Percentiles rank a stretch among this genome's conserved stretches.
These are phyloP conservation scores for Phytophthora vignae DNA, from an alignment of 352 stramenopile species.

Conservation along the genomic window DNA sequence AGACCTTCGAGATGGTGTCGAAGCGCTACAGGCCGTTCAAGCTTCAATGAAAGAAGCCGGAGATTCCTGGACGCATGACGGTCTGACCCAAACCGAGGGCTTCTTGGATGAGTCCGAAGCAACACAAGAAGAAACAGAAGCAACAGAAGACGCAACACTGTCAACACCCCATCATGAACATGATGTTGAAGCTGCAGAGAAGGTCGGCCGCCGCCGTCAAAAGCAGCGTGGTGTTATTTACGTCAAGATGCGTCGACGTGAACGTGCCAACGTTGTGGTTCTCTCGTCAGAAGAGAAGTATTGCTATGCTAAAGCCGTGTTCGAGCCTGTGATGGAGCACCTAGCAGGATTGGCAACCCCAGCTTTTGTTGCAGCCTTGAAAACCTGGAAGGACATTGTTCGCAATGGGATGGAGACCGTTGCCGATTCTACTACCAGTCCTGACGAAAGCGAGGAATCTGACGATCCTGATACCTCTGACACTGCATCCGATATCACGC, in stretches of 20 bases:
- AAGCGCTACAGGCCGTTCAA: background rate
- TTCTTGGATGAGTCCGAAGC: background rate
- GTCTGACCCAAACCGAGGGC: background rate
- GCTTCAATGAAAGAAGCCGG: background rate
- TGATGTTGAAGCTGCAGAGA: background rate
- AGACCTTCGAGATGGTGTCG: background rate
- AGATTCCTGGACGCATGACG: background rate
- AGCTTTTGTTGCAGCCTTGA: slow-evolving; percentile 2
- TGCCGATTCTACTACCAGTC: background rate
- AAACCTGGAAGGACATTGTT: slow-evolving; percentile 6
- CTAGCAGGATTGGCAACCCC: background rate
- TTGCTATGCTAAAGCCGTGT: slow-evolving; percentile 2
- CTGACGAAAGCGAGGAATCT: background rate
- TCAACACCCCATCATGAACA: background rate
- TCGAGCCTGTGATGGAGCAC: slow-evolving; percentile 4
- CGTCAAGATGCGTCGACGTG: slow-evolving; percentile 2
- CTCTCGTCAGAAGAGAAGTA: slow-evolving; percentile 11
- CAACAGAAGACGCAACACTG: background rate
- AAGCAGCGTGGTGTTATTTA: slow-evolving; percentile 4
- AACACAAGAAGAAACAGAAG: background rate
- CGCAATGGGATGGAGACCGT: background rate
- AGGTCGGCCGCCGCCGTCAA: background rate
- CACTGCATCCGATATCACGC: background rate
- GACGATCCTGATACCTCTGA: background rate
- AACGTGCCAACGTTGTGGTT: slow-evolving; percentile 2